Base-by-base conservation (phyloP, 225 moss, liverwort and hornwort species). In the Pleurozium schreberi region DNA sequence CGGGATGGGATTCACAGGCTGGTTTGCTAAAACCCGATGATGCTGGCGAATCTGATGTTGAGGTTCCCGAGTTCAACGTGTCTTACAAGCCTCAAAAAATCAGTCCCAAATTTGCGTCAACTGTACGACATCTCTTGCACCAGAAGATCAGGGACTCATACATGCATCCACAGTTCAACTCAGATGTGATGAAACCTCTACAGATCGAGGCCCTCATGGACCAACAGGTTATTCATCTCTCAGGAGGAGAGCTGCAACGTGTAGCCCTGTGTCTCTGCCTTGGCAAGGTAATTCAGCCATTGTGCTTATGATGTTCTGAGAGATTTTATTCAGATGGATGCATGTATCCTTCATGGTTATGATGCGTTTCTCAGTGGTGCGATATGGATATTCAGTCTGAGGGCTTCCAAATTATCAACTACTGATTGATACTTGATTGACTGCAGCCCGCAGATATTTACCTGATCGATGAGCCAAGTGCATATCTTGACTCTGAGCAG, bases 11-110 rank as follows among this genome's bases (percentile, higher is more conserved):
- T 92, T 55, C 60, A 88, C 95, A 98, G 97, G 98, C 98, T 84
- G 97, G 98, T 84, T 90, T 97, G 84, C 86, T 97, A 22, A 98
- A 98, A 91, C 98, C 97, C 58, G 97, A 98, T 88, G 96, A 96
- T 50, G 55, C 91, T 55, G 89, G 64, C 61, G 94, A 95, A 4
- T 50, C 85, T 45, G 93, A 97, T 38, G 93, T 94, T 63, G 98
- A 98, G 85, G 96, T 98, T 92, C 98, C 98, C 19, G 97, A 98
- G 89, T 98, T 97, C 83, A 98, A 97, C 76, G 98, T 98, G 53
- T 98, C 97, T 25, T 98, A 98, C 89, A 98, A 98, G 84, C 98
- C 97, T 69, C 98, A 98, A 91, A 98, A 97, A 91, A 96, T 98
- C 80, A 98, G 97, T 88, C 98, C 98, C 42, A 98, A 97, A 81